Evolutionary conservation across 495 filamentous ascomycete genomes (phyloP).

Genomic region (Penicillium canescens): DNA sequence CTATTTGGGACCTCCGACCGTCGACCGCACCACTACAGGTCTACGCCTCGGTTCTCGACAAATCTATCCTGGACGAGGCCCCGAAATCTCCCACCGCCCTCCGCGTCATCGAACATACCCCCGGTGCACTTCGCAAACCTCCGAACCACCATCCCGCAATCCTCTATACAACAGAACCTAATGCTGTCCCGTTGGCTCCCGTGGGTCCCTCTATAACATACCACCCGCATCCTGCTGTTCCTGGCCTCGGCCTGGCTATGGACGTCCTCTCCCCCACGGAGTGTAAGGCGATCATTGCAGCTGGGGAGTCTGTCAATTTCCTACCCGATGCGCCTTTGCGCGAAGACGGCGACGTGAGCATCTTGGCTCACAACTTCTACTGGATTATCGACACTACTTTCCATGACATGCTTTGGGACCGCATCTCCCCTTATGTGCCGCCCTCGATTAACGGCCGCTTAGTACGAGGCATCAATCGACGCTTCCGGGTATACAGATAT

Average conservation of each 20-base stretch:
- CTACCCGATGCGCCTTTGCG: conserved; percentile 38
- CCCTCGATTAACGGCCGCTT: conserved; percentile 30
- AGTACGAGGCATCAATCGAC: conserved; percentile 37
- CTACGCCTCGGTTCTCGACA: conserved; percentile 38
- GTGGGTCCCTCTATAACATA: conserved; percentile 29
- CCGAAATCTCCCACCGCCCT: conserved; percentile 30
- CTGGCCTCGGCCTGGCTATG: conserved; percentile 36
- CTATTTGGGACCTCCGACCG: conserved; percentile 41
- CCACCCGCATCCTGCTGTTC: conserved; percentile 38
- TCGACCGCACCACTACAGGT: conserved; percentile 26
- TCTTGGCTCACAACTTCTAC: conserved; percentile 45
- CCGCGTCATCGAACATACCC: conserved; percentile 35
- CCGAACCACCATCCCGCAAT: conserved; percentile 42
- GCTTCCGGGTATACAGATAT: conserved; percentile 42
- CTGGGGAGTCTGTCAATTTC: conserved; percentile 40
- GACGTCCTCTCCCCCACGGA: conserved; percentile 33
- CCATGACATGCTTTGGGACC: conserved; percentile 40
- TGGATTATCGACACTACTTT: conserved; percentile 40
- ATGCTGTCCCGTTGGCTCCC: conserved; percentile 33
- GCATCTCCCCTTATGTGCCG: conserved; percentile 33
- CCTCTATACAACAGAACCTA: conserved; percentile 35
- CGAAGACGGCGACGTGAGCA: conserved; percentile 39
- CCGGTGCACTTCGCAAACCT: conserved; percentile 37
- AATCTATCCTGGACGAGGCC: conserved; percentile 32
- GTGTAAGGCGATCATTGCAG: conserved; percentile 39